Base-by-base conservation (phyloP, 2,329 filamentous ascomycete species). In the Talaromyces sp. region DNA sequence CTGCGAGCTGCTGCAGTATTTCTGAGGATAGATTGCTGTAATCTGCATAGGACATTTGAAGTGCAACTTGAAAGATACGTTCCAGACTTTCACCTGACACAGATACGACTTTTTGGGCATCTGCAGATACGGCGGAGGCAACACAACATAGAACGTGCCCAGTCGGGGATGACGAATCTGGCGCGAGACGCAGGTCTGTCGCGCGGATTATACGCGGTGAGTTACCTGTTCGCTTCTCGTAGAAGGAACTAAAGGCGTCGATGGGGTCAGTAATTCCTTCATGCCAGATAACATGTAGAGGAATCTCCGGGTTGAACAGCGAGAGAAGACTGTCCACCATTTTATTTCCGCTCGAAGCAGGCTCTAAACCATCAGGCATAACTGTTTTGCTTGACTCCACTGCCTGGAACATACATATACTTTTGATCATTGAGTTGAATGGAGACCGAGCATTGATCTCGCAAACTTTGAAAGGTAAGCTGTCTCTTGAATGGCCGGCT, bases 281-380 rank as follows among this genome's bases (percentile, higher is more conserved):
- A 3, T 71, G 75, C 54, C 77, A 77, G 0, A 78, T 65, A 1
- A 79, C 67, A 61, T 78, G 71, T 2, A 79, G 53, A 0, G 72
- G 73, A 14, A 65, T 48, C 0, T 61, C 58, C 0, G 62, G 66
- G 8, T 71, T 61, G 43, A 78, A 76, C 0, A 77, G 66, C 24
- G 53, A 31, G 14, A 72, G 68, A 0, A 77, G 58, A 0, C 70
- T 71, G 1, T 69, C 41, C 41, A 46, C 17, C 41, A 46, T 46
- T n/a, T 10, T 17, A 9, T 21, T n/a, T 46, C n/a, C 41, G 17
- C 61, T 0, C 75, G 19, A 46, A 46, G 41, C 41, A 21, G 17
- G 41, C 1, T 46, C 41, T n/a, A 46, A 17, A 17, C 41, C 41
- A n/a, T 46, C 41, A n/a, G 41, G 41, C 12, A 46, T 17, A n/a